Conservation (phyloP, 1,284 basidiomycete species). For the Malassezia dermatis region DNA sequence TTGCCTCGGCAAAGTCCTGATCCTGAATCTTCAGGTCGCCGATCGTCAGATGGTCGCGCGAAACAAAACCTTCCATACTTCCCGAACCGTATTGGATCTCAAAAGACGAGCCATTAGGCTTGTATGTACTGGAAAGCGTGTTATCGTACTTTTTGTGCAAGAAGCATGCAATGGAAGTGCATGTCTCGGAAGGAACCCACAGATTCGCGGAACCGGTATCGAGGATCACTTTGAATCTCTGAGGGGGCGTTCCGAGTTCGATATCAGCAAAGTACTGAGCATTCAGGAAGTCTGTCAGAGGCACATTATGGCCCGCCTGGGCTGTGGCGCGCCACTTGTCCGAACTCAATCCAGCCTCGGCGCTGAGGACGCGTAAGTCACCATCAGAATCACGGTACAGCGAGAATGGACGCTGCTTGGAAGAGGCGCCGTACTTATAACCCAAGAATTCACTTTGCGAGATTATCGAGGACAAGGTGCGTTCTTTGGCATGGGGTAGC, state of each 20-base stretch:
- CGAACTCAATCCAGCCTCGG: slow-evolving; percentile 26
- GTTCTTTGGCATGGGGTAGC: slow-evolving; percentile 58
- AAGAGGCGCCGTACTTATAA: slow-evolving; percentile 38
- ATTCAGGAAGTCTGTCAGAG: slow-evolving; percentile 91
- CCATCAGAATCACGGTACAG: slow-evolving; percentile 52
- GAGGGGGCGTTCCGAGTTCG: slow-evolving; percentile 66
- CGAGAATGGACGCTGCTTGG: slow-evolving; percentile 36
- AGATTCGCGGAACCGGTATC: slow-evolving; percentile 85
- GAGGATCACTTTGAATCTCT: slow-evolving; percentile 63
- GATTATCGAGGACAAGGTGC: slow-evolving; percentile 59
- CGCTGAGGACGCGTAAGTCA: slow-evolving; percentile 51
- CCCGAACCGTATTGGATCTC: slow-evolving; percentile 93
- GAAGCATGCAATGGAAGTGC: slow-evolving; percentile 96
- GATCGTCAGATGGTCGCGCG: slow-evolving; percentile 69
- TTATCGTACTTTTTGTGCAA: slow-evolving; percentile 88
- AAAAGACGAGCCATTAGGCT: slow-evolving; percentile 81
- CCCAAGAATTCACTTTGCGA: slow-evolving; percentile 53
- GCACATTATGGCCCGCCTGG: slow-evolving; percentile 75
- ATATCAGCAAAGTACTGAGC: slow-evolving; percentile 95
- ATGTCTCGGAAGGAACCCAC: slow-evolving; percentile 79
- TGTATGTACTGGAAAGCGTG: slow-evolving; percentile 69
- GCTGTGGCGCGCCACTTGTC: slow-evolving; percentile 41
- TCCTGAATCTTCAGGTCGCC: slow-evolving; percentile 68
- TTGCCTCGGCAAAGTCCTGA: slow-evolving; percentile 91
- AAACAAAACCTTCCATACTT: slow-evolving; percentile 92